Base-by-base conservation (phyloP, 2,329 filamentous ascomycete genomes). In the Exophiala viscosa region DNA sequence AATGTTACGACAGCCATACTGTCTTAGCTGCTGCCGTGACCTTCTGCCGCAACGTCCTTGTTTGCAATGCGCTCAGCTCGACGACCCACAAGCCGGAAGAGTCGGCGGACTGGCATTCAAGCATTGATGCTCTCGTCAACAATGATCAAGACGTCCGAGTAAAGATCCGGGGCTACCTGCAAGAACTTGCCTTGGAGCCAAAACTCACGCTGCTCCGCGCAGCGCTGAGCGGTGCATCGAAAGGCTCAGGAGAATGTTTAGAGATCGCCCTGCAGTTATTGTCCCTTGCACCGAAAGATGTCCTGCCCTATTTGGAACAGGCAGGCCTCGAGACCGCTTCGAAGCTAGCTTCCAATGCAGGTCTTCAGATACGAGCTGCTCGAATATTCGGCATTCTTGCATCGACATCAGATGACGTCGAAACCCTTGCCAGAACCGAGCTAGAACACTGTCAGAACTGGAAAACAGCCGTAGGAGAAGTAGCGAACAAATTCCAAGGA, bases 21-120 rank as follows among this genome's bases (percentile, higher is more conserved):
- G 82, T 87, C 0, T 85, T 90, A 54, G 77, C 84, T 0, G 73
- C 84, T n/a, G 83, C 88, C 1, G 75, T 93, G 20, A 77, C 77
- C 4, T 95, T 90, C 62, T 83, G 83, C 56, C 76, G 82, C 14
- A 79, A 81, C 50, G 75, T 86, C 28, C 70, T 86, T 3, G 70
- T 86, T 33, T 75, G 80, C 59, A 73, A 82, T 63, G 81, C 83
- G 36, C 69, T 85, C 20, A 62, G 62, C 13, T 66, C 70, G 10
- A 72, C 73, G 10, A 65, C 68, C 1, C 69, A 77, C 11, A 65
- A 68, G 2, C 67, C 78, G 18, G 77, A 80, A 8, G 68, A 90
- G 18, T 86, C 92, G 60, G 83, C 86, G 41, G 88, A 92, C 57
- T 97, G 93, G 93, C 87, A 90, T 66, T 78, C 85, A 41, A 86